Conservation (phyloP, 2,329 filamentous ascomycete species). For the Trichoderma sp. region DNA sequence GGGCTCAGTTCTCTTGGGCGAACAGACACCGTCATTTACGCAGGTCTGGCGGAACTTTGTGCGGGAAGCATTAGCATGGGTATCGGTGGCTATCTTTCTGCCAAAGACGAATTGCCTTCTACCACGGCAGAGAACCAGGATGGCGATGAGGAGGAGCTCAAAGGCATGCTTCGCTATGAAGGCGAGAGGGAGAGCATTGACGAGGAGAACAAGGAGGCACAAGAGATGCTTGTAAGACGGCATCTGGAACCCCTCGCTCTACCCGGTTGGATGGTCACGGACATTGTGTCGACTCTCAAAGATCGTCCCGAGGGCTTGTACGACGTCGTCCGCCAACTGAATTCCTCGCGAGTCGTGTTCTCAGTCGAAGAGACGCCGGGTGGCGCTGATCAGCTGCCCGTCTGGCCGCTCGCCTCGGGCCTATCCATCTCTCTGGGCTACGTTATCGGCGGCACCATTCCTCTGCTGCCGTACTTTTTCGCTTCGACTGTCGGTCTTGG, state of each 20-base stretch:
- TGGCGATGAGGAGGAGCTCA: constrained; percentile 28
- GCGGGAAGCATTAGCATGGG: constrained; percentile 75
- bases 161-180: constrained; percentile 30
- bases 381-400: constrained; percentile 26
- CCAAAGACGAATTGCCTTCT: constrained; percentile 41
- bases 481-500: constrained; percentile 39
- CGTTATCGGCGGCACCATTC: constrained; percentile 62
- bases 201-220: constrained; percentile 17
- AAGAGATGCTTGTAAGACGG: constrained; percentile 32
- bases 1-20: constrained; percentile 64
- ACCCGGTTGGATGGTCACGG: constrained; percentile 24
- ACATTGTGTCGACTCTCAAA: constrained; percentile 32
- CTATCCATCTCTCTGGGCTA: constrained; percentile 63
- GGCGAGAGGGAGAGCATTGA: constrained; percentile 22
- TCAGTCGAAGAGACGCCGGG: background rate
- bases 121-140: background rate
- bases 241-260: constrained; percentile 39
- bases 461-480: constrained; percentile 64
- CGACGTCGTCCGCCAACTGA: constrained; percentile 27
- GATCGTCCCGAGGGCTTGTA: constrained; percentile 35
- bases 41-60: constrained; percentile 69
- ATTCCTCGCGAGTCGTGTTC: background rate
- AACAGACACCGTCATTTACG: constrained; percentile 64
- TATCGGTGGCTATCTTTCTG: constrained; percentile 68
- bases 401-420: constrained; percentile 50